Conservation (phyloP, 805 yeast species). For the Tetrapisispora pingtungensis region DNA sequence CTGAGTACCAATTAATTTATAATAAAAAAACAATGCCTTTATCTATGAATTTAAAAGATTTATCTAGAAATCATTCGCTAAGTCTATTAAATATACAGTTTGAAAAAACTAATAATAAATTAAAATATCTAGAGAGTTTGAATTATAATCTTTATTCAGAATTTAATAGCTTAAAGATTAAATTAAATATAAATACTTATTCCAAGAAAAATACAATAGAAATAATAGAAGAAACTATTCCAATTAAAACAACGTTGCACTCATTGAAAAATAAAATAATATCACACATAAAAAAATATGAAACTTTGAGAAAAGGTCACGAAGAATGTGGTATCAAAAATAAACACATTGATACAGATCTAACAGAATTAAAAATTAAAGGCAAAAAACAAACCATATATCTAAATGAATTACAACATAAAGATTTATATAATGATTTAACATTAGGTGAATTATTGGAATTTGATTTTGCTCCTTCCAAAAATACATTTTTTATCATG, state of each 20-base stretch:
- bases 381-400: slow-evolving; percentile 13
- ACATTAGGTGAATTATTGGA: slow-evolving; percentile 22
- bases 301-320: not conserved
- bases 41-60: not conserved
- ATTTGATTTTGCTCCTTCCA: slow-evolving; percentile 27
- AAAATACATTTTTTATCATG: slow-evolving; percentile 21
- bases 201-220: slow-evolving; percentile 1
- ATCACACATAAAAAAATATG: slow-evolving; percentile 12
- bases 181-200: slow-evolving; percentile 12
- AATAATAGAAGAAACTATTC: slow-evolving; percentile 5
- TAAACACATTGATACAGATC: slow-evolving; percentile 10
- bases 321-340: slow-evolving; percentile 11
- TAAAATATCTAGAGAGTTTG: slow-evolving; percentile 7
- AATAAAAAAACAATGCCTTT: not conserved
- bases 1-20: slow-evolving; percentile 2
- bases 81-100: slow-evolving; percentile 10
- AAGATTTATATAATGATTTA: slow-evolving; percentile 12
- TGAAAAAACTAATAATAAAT: slow-evolving; percentile 4
- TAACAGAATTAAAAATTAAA: slow-evolving; percentile 13
- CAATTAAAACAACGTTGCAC: slow-evolving; percentile 8
- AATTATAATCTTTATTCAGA: slow-evolving; percentile 10
- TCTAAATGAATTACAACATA: slow-evolving; percentile 8
- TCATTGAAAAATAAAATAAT: slow-evolving; percentile 10
- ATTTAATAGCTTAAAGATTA: slow-evolving; percentile 9
- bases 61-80: not conserved